Evolutionary conservation across 768 basidiomycete genomes (phyloP).

Genomic region (Phylloporus scabripes): DNA sequence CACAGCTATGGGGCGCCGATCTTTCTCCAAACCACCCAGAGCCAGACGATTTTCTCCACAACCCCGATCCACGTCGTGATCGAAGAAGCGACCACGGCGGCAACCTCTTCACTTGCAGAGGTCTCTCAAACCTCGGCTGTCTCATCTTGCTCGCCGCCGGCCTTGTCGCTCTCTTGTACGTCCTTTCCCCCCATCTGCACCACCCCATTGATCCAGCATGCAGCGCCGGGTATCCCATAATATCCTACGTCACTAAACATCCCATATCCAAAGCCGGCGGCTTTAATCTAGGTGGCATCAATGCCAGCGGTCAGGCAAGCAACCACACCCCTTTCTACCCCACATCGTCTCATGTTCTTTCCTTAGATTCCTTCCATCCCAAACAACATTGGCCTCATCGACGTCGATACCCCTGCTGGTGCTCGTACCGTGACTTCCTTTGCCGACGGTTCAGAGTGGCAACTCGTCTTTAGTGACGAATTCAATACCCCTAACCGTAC

Average conservation of each 20-base stretch:
- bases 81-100: slow-evolving; percentile 49
- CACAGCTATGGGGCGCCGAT: slow-evolving; percentile 65
- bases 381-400: slow-evolving; percentile 70
- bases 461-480: slow-evolving; percentile 85
- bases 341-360: neutral
- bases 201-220: slow-evolving; percentile 1
- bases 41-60: slow-evolving; percentile 68
- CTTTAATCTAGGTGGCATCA: slow-evolving; percentile 74
- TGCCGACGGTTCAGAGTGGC: slow-evolving; percentile 45
- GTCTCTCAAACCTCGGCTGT: slow-evolving; percentile 68
- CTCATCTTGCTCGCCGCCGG: slow-evolving; percentile 50
- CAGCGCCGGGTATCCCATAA: slow-evolving; percentile 61
- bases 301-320: slow-evolving; percentile 63
- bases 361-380: slow-evolving; percentile 49
- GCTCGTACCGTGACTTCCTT: slow-evolving; percentile 52
- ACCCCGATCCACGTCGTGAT: slow-evolving; percentile 63
- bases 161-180: slow-evolving; percentile 57
- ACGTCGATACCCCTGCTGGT: slow-evolving; percentile 63
- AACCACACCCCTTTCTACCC: neutral
- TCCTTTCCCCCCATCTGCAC: neutral
- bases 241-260: slow-evolving; percentile 48
- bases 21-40: slow-evolving; percentile 52
- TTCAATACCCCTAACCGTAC: slow-evolving; percentile 76
- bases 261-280: slow-evolving; percentile 48
- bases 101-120: slow-evolving; percentile 61